Base-by-base conservation (phyloP, 2,329 filamentous ascomycete genomes). In the Podosphaera aphanis region DNA sequence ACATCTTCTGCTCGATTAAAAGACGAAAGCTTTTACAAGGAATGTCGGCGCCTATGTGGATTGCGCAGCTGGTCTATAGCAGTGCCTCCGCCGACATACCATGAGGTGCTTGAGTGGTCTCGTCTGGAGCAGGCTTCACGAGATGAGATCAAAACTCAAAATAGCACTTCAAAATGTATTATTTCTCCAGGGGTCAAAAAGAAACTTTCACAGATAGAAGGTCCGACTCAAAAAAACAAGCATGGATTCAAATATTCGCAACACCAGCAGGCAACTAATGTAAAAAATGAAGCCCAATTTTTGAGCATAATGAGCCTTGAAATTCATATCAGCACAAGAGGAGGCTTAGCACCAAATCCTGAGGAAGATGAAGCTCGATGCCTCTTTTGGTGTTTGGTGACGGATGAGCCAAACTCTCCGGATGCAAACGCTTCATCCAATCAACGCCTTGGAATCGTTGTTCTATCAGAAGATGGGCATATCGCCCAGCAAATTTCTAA, bases 281-380 rank as follows among this genome's bases (percentile, higher is more conserved):
- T 92, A 16, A 74, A 83, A 55, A 82, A 88, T 52, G 83, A 92
- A 59, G 77, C 75, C 2, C 82, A 90, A 53, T 93, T 93, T 59
- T 95, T 98, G 90, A 93, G 83, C 53, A 84, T 80, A 16, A 86
- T 98, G 83, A 92, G 85, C 52, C 62, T 98, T 5, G 90, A 98
- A 59, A 64, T 95, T 3, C 88, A 98, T 58, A 79, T 92, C 50
- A 93, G 93, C 54, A 90, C 81, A 3, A 72, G 88, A 47, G 83
- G 75, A 5, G 76, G 74, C 43, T 68, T 94, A 7, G 72, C 84
- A 2, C 85, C 90, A 1, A 85, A 98, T 56, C 90, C 90, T 0
- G 83, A 88, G 53, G 72, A 92, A 53, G 90, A 98, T 59, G 82
- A 88, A 54, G 73, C 98, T 2, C 73, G 80, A 50, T 85, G 81